Evolutionary conservation across 768 basidiomycete genomes (phyloP), one percentile per base, ranked within the genome.

Genomic region (Favolaschia claudopus): DNA sequence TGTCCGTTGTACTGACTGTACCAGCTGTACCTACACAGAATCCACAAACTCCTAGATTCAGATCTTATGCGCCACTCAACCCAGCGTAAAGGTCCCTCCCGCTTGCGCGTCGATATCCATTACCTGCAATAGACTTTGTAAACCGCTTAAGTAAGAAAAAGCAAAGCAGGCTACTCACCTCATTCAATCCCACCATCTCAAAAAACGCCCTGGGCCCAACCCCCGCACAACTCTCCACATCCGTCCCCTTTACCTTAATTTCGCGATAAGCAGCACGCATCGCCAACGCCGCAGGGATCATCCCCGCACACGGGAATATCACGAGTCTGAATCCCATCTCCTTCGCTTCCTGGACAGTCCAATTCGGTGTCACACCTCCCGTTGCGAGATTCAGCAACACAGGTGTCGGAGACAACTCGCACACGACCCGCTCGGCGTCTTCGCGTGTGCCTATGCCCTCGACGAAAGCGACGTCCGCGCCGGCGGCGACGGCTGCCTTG

Each of bases 281-380:
- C 20, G 72, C 77, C 65, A 79, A 76, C 5, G 78, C 73, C 5
- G 75, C 76, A 15, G 78, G 77, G 25, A 80, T 77, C 63, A 75
- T 77, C 22, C 77, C 77, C n/a, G 79, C 74, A 15, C 78, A 70
- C 5, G 77, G 78, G 70, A 79, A 80, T 58, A 79, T 76, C n/a
- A 57, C 51, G 62, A 79, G 72, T 68, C 75, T 77, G 54, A 76
- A 77, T 12, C 79, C 79, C 63, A 74, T 71, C 45, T 65, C 70
- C 55, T 75, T 75, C 2, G 78, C 78, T 67, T 80, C 74, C 49
- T 73, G 59, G 36, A 71, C 69, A 4, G 77, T 79, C 70, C 78
- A 79, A 27, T 76, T 75, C n/a, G 78, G 79, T 14, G 79, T 78
- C 31, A 78, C 67, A 3, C 78, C 78, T 17, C 75, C 75, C 10